Base-by-base conservation (phyloP, 2,329 filamentous ascomycete species). In the Aspergillus aculeatus region DNA sequence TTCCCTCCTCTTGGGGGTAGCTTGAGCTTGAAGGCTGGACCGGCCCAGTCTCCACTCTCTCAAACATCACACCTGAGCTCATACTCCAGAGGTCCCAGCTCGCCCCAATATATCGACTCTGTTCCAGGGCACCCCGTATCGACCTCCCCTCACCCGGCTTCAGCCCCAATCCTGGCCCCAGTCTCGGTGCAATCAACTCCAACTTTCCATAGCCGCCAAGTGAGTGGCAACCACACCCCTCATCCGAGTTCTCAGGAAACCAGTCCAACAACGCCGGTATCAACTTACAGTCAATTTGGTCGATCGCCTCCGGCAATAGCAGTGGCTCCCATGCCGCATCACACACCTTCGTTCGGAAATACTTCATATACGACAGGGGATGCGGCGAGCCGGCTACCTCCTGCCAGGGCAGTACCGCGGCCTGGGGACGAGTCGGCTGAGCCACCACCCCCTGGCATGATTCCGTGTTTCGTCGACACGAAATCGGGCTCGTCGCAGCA, bases 401-500 rank as follows among this genome's bases (percentile, higher is more conserved):
- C 71, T 2, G 65, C 62, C 21, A 61, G 66, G n/a, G 64, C 63
- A 47, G 64, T 62, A 6, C 62, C 66, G 6, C 66, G 66, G 24
- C 60, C 58, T 50, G 53, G 60, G 7, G 59, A 62, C 0, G 69
- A 72, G 21, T 38, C 54, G 21, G 24, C 64, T 14, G 55, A 50
- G 14, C 52, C 63, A 4, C 60, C 64, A 14, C 57, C 61, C 6
- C 58, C 64, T 16, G 69, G 68, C 24, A 70, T 75, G 66, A 77
- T 78, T 53, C 75, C 73, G 4, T 72, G 75, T 19, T 67, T 73
- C 7, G 54, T 78, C 50, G 77, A 79, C 54, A 58, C 74, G 41
- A 77, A 78, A 50, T 77, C 77, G 2, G 77, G 76, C 5, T 78
- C 77, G 1, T 70, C 71, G 24, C 76, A 70, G 50, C 76, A 78